Base-by-base conservation (phyloP, 2,329 filamentous ascomycete genomes). In the Trichothecium roseum region DNA sequence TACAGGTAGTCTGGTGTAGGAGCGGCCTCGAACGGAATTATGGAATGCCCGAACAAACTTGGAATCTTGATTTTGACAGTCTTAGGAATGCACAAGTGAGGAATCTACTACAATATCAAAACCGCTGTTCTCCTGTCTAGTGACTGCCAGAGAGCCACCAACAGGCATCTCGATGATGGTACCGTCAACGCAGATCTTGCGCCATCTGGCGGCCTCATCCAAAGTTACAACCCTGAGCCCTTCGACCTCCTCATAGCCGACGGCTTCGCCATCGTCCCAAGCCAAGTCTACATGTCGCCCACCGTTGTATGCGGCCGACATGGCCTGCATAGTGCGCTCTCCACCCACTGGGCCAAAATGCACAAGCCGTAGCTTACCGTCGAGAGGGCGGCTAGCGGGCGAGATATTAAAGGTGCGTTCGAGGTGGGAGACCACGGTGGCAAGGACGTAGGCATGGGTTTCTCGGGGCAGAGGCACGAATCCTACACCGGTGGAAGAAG, bases 181-280 rank as follows among this genome's bases (percentile, higher is more conserved):
- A 3, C 89, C 89, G 56, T 96, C 89, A n/a, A 96, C 68, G 54
- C 89, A 96, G 12, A 94, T 72, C 50, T 88, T 76, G 41, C 89
- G 69, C 87, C 87, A 95, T 35, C 77, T 65, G 31, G 63, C 64
- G n/a, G 85, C 76, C 13, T 72, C 63, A 49, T 91, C 84, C 2
- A 63, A 42, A 26, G 85, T 77, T 13, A 72, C 68, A 32, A 95
- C 75, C 39, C 61, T 66, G 14, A 94, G 45, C 35, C 72, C 72
- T 3, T 81, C 72, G 6, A 91, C 68, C 36, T 74, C 69, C 14
- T 82, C 73, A 52, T 95, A 95, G 0, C 68, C 68, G 1, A 95
- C 80, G 3, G 63, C 63, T 26, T 81, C 68, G 9, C 80, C 66
- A 16, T 68, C 64, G 34, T 53, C 47, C 66, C 69, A 72, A 29